These are phyloP conservation scores for Astraeus odoratus DNA, from an alignment of 768 basidiomycete genomes.

Conservation along the genomic window DNA sequence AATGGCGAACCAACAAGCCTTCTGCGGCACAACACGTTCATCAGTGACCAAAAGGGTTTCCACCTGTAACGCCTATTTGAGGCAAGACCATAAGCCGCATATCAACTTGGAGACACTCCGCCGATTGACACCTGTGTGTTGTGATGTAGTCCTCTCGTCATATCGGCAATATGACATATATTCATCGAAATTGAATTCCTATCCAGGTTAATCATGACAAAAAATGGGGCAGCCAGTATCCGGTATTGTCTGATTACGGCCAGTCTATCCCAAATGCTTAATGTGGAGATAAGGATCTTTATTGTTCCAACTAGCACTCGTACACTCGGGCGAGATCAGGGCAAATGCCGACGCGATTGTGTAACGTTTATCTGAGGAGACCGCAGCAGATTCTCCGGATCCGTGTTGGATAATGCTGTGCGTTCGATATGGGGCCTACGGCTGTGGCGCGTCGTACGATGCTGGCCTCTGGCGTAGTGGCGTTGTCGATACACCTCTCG, in stretches of 20 bases:
- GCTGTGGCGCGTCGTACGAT: neutral
- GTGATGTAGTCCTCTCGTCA: neutral
- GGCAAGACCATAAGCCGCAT: no score
- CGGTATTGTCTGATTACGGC: no score
- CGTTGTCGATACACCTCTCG: no score
- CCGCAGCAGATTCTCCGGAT: neutral
- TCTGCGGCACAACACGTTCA: neutral
- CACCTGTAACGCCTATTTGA: no score
- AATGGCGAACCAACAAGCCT: neutral
- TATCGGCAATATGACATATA: conserved; percentile 8
- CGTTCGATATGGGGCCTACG: neutral
- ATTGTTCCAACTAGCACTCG: neutral
- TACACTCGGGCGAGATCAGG: neutral
- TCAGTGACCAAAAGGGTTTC: no score
- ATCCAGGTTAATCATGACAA: conserved; percentile 22
- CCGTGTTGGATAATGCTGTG: neutral
- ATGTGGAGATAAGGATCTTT: neutral
- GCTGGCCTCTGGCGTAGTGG: no score
- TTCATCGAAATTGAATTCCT: conserved; percentile 1
- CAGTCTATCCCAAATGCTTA: no score
- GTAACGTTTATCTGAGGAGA: no score
- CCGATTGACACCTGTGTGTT: no score
- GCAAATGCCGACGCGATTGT: conserved; percentile 1
- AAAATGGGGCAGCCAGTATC: neutral
- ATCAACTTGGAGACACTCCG: no score